A percentile compares a stretch with the other conserved stretches of the same genome.
Evolutionary conservation across 345 rosid genomes (phyloP).

Genomic region (Populus euphratica): DNA sequence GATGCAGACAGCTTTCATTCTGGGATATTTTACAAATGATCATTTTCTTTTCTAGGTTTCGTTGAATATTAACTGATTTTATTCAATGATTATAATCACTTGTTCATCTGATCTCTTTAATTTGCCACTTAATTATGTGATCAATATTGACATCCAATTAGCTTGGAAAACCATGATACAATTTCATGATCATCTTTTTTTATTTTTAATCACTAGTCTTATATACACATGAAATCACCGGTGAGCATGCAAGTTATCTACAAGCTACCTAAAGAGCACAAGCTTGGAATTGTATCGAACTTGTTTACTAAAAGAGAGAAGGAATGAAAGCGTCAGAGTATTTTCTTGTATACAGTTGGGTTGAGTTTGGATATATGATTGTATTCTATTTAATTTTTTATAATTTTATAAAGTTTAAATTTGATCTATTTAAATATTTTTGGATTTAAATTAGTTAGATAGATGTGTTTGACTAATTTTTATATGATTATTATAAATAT

Average conservation of each 20-base stretch:
- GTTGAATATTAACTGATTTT: background rate
- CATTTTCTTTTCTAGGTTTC: background rate
- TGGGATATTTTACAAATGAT: background rate
- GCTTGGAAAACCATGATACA: background rate
- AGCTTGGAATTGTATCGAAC: background rate
- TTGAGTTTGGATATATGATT: too few species aligned
- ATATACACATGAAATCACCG: background rate
- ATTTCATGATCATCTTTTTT: background rate
- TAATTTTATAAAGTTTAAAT: too few species aligned
- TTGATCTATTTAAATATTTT: too few species aligned
- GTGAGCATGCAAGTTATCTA: background rate
- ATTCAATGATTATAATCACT: background rate
- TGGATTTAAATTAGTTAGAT: too few species aligned
- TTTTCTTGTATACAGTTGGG: too few species aligned
- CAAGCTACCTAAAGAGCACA: background rate
- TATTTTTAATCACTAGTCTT: background rate
- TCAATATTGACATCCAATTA: background rate
- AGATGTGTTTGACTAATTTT: too few species aligned
- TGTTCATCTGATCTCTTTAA: background rate
- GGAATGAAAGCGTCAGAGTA: too few species aligned
- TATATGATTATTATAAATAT: too few species aligned
- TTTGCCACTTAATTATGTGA: background rate
- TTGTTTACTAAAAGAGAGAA: too few species aligned
- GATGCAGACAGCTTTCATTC: background rate
- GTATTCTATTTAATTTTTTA: too few species aligned